Conservation (phyloP, 73 alveolate genomes). For the Effrenium voratum region DNA sequence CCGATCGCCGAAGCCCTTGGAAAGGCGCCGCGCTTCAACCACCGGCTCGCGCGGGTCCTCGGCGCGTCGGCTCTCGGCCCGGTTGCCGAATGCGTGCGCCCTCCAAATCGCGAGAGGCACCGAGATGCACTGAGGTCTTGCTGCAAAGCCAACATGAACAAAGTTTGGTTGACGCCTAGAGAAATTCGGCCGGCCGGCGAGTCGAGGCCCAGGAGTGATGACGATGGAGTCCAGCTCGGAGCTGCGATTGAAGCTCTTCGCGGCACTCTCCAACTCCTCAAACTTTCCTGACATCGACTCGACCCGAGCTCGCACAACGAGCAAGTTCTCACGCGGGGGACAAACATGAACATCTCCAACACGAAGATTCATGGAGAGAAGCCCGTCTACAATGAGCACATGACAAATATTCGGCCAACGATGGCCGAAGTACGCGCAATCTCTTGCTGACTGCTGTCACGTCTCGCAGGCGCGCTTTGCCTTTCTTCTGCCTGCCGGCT, state of each 20-base stretch:
- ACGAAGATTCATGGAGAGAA: too few relatives aligned
- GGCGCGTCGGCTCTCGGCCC: neutral
- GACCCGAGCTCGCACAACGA: too few relatives aligned
- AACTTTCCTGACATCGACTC: constrained; percentile 28
- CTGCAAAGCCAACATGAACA: neutral
- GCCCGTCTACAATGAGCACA: too few relatives aligned
- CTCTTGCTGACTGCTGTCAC: neutral
- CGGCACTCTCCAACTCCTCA: constrained; percentile 69
- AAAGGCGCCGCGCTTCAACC: constrained; percentile 46
- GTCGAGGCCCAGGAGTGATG: constrained; percentile 88
- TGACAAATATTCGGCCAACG: too few relatives aligned
- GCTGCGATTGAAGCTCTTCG: constrained; percentile 67
- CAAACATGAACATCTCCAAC: too few relatives aligned
- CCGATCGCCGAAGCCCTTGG: constrained; percentile 77
- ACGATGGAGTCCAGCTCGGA: constrained; percentile 77
- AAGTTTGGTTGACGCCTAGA: neutral
- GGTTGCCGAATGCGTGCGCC: neutral
- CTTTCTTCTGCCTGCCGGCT: constrained; percentile 70
- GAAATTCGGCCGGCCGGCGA: neutral
- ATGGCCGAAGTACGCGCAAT: too few relatives aligned
- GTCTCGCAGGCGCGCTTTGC: constrained; percentile 78
- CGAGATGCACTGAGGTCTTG: neutral
- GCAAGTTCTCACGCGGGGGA: too few relatives aligned
- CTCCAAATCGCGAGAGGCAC: too few relatives aligned
- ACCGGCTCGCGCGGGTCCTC: constrained; percentile 76